These are phyloP conservation scores for Debaryomycetaceae sp. DNA, from an alignment of 1,139 yeast species.

Conservation along the genomic window DNA sequence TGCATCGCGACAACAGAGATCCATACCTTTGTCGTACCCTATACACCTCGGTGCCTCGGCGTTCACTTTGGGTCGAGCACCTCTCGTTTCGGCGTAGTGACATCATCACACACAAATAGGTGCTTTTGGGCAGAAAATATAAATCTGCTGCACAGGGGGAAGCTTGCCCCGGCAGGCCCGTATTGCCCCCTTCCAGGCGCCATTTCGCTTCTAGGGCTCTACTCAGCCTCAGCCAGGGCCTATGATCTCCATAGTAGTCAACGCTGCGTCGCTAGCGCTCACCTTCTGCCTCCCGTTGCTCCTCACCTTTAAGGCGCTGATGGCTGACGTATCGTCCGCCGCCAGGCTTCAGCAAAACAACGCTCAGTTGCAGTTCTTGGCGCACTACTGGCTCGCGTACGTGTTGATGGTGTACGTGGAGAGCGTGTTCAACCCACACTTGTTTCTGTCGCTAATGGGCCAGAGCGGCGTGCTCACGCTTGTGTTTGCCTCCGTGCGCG, in stretches of 20 bases:
- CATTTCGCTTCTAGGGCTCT: too few species aligned
- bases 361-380: conserved; percentile 17
- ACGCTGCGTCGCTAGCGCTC: conserved; percentile 2
- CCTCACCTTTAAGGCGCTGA: conserved; percentile 7
- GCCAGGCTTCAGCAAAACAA: background rate
- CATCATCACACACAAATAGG: too few species aligned
- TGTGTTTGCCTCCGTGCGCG: conserved; percentile 12
- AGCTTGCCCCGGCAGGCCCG: too few species aligned
- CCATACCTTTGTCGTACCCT: too few species aligned
- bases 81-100: too few species aligned
- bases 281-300: conserved; percentile 8
- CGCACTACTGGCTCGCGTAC: conserved; percentile 26
- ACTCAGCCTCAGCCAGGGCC: background rate
- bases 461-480: conserved; percentile 1
- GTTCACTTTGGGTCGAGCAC: too few species aligned
- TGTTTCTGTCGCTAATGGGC: background rate
- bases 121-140: too few species aligned
- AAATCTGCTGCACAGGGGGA: too few species aligned
- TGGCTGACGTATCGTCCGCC: background rate
- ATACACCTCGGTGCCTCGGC: too few species aligned
- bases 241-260: background rate
- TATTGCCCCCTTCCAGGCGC: too few species aligned
- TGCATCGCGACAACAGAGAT: too few species aligned
- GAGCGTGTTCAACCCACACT: conserved; percentile 1
- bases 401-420: conserved; percentile 14